Evolutionary conservation across 75 land plant species (phyloP), one percentile per base, ranked within the genome.

Genomic region (Cupressus sempervirens): DNA sequence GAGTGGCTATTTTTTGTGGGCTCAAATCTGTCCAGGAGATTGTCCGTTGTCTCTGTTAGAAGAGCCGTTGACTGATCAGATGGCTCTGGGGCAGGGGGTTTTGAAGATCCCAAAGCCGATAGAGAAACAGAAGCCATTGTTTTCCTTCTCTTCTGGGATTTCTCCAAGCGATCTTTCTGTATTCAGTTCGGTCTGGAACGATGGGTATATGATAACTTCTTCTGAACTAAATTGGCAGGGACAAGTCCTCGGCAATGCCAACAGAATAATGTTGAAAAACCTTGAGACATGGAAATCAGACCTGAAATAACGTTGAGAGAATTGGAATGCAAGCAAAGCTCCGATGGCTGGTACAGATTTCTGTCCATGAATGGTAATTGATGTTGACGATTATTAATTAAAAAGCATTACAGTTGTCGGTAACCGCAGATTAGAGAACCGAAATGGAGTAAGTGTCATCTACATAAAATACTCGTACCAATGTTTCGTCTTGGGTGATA

Each of bases 11-110:
- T 26, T 5, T 1, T 26, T 43, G 40, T 43, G 45, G n/a, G 50
- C 5, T 3, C 29, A 30, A 10, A 10, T 9, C 12, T n/a, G 73
- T 68, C 29, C 13, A 68, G 73, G 11, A 68, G 29, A 11, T 29
- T 72, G 35, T 72, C 35, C 12, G 13, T 0, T 13, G 35, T 72
- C 0, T n/a, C 29, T 32, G 29, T 79, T 6, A 79, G 46, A 41
- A 79, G 46, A 26, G 81, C 81, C 9, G 81, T 79, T 50, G 81
- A 79, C 20, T 79, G 81, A 79, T 79, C 81, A 26, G 81, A 79
- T 13, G 81, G 81, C 48, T 45, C 81, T 79, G 81, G 9, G n/a
- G 26, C 10, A 1, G 79, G 3, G 79, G 79, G 79, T 40, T 76
- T 76, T 9, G 79, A 40, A 26, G 79, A 23, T 38, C 43, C 38